Evolutionary conservation across 75 land plant species (phyloP).

Genomic region (Chamaecyparis obtusa): DNA sequence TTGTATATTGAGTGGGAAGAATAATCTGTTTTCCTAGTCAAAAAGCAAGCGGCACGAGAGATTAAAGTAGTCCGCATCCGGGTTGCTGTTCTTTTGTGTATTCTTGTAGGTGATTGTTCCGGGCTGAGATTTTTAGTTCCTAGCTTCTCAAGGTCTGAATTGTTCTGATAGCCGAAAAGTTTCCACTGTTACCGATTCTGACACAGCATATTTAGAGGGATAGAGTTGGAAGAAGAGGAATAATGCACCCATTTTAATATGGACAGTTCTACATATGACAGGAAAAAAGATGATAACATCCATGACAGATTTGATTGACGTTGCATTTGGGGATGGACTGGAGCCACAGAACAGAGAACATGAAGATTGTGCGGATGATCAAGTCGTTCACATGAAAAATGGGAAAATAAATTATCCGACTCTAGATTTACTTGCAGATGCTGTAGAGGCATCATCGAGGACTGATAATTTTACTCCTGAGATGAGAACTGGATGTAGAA

Average conservation of each 20-base stretch:
- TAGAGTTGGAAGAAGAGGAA: not conserved
- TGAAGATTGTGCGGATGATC: not conserved
- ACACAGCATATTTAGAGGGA: not conserved
- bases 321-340: not conserved
- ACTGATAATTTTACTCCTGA: slow-evolving; percentile 1
- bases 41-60: not conserved
- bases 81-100: not conserved
- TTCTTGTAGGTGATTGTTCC: not conserved
- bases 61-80: not conserved
- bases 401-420: slow-evolving; percentile 9
- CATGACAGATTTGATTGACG: not conserved
- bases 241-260: not conserved
- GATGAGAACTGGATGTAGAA: slow-evolving; percentile 9
- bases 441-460: slow-evolving; percentile 11
- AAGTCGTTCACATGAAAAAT: not conserved
- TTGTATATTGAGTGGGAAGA: not conserved
- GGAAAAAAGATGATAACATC: not conserved
- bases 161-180: not conserved
- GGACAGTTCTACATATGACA: not conserved
- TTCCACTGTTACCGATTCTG: not conserved
- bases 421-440: slow-evolving; percentile 13
- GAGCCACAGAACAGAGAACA: not conserved
- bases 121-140: not conserved
- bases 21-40: not conserved
- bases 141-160: not conserved